phyloP scores from a whole-genome alignment of 148 eudicot species.

The Limonium bicolor region DNA sequence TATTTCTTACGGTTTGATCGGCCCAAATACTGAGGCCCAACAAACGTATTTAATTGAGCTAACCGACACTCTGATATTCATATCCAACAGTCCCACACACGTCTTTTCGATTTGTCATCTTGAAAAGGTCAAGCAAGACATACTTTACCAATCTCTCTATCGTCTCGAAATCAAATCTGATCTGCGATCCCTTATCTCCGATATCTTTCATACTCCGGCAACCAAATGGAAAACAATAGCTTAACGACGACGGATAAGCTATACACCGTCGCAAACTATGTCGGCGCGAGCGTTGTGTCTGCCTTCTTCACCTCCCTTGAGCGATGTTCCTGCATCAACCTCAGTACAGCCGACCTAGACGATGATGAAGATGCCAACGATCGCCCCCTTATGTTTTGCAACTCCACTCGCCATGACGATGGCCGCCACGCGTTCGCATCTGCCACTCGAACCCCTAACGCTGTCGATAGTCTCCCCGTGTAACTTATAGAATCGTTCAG shows the following conservation, averaged over 20 bases:
- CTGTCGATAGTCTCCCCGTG: slow-evolving; percentile 49
- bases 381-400: slow-evolving; percentile 46
- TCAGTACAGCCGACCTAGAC: slow-evolving; percentile 32
- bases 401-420: slow-evolving; percentile 23
- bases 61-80: background rate
- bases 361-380: slow-evolving; percentile 45
- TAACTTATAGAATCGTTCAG: no score
- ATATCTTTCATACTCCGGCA: background rate
- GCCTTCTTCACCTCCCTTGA: slow-evolving; percentile 61
- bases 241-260: slow-evolving; percentile 18
- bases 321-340: slow-evolving; percentile 50
- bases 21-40: background rate
- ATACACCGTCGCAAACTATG: slow-evolving; percentile 38
- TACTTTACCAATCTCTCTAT: background rate
- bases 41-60: background rate
- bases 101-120: no score
- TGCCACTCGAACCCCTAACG: slow-evolving; percentile 8
- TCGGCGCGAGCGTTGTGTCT: slow-evolving; percentile 46
- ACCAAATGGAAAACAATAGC: slow-evolving; percentile 34
- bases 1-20: no score
- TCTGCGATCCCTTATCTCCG: background rate
- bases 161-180: background rate
- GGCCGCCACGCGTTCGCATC: slow-evolving; percentile 16
- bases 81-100: background rate
- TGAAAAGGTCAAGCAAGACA: background rate